Evolutionary conservation across 2,329 filamentous ascomycete genomes (phyloP).

Genomic region (Aspergillus sp.): DNA sequence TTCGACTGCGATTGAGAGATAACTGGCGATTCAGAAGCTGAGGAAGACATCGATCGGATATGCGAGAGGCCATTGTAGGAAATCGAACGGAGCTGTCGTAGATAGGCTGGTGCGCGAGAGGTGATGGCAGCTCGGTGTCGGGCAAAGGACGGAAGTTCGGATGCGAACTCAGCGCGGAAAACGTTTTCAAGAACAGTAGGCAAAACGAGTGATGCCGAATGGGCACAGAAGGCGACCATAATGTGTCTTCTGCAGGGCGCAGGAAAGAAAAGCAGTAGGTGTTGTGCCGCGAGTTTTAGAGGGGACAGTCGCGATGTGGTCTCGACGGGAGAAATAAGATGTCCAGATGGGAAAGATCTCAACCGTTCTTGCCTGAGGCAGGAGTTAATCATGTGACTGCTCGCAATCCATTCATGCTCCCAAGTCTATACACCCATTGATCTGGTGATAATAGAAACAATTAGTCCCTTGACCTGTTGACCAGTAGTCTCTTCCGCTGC

Average conservation of each 20-base stretch:
- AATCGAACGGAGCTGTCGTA: constrained; percentile 4
- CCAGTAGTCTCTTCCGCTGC: too few relatives aligned
- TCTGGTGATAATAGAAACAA: too few relatives aligned
- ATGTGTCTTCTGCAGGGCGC: not conserved
- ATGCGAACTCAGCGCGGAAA: constrained; percentile 22
- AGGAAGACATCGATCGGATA: too few relatives aligned
- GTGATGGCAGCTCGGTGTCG: constrained; percentile 4
- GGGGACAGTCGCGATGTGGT: not conserved
- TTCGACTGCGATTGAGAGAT: not conserved
- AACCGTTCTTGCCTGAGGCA: too few relatives aligned
- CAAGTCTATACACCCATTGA: too few relatives aligned
- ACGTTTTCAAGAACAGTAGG: constrained; percentile 24
- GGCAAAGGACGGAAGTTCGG: constrained; percentile 9
- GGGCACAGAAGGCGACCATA: constrained; percentile 23
- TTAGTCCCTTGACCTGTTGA: too few relatives aligned
- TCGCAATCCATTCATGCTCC: too few relatives aligned
- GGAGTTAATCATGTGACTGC: too few relatives aligned
- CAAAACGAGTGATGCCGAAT: constrained; percentile 26
- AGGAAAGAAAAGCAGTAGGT: not conserved
- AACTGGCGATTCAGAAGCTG: not conserved
- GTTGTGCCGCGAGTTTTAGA: not conserved
- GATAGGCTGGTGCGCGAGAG: constrained; percentile 2
- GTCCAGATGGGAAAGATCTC: too few relatives aligned
- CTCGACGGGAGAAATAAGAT: not conserved
- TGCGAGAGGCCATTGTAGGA: not conserved